Percentiles rank a stretch among this genome's conserved stretches.
Conservation (phyloP, 306 rosid genomes). For the Calophaca sinica region DNA sequence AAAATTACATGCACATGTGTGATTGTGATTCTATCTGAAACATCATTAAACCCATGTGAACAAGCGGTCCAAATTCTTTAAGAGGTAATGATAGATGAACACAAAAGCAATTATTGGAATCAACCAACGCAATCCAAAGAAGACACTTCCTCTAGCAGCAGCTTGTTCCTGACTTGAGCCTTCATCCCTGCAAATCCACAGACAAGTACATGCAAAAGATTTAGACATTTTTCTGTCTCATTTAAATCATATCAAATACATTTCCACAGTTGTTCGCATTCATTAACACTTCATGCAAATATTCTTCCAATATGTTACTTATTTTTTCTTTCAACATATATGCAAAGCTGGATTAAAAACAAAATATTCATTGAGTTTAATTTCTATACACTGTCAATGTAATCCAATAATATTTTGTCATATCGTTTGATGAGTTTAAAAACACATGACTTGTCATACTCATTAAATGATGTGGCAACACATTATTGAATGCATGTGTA, state of each 20-base stretch:
- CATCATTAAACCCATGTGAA: conserved; percentile 43
- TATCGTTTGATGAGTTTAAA: too few relatives aligned
- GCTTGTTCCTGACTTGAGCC: conserved; percentile 24
- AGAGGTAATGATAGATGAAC: conserved; percentile 46
- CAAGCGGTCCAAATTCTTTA: conserved; percentile 41
- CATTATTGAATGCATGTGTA: too few relatives aligned
- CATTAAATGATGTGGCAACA: too few relatives aligned
- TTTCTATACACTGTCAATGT: too few relatives aligned
- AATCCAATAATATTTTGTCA: too few relatives aligned
- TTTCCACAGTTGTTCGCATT: neutral
- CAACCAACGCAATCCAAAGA: conserved; percentile 49
- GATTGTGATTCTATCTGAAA: conserved; percentile 37
- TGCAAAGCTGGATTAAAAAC: neutral
- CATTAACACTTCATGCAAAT: conserved; percentile 8
- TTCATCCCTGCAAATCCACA: conserved; percentile 48
- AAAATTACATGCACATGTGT: conserved; percentile 1
- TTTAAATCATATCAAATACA: conserved; percentile 23
- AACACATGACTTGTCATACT: too few relatives aligned
- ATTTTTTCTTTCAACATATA: neutral
- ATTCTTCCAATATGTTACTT: conserved; percentile 8
- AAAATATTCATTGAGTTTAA: neutral
- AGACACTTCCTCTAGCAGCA: conserved; percentile 20
- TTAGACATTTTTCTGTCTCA: neutral
- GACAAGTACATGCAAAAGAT: neutral
- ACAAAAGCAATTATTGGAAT: conserved; percentile 48